A percentile compares a stretch with the other conserved stretches of the same genome.
Conservation (phyloP, 139 green algal genomes). For the Closterium sp. region DNA sequence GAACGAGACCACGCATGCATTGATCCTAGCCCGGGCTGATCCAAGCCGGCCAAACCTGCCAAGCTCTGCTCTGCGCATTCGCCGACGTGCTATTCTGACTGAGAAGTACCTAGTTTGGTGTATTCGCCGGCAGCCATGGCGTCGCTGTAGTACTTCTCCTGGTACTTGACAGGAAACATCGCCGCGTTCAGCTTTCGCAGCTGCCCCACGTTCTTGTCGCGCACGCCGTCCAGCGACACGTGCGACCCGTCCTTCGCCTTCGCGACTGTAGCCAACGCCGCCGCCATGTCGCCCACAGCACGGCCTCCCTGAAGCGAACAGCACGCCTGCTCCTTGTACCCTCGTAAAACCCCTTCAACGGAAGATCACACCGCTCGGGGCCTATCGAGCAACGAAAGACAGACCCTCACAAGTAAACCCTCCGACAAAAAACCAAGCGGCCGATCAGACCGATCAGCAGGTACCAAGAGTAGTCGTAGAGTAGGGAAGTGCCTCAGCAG, state of each 20-base stretch:
- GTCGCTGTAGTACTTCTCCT: slow-evolving; percentile 50
- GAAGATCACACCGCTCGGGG: neutral
- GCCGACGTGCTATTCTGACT: no score
- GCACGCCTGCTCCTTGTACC: neutral
- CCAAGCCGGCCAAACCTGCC: no score
- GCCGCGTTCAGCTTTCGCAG: slow-evolving; percentile 44
- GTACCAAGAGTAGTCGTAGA: no score
- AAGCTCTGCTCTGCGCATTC: no score
- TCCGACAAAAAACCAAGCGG: no score
- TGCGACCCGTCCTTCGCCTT: slow-evolving; percentile 6
- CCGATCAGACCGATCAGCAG: neutral
- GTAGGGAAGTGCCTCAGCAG: neutral
- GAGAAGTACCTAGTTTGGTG: slow-evolving; percentile 24
- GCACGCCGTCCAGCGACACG: slow-evolving; percentile 36
- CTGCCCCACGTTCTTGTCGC: slow-evolving; percentile 50
- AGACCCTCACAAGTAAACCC: no score
- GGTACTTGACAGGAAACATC: slow-evolving; percentile 53
- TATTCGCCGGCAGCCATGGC: slow-evolving; percentile 33
- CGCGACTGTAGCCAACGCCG: neutral
- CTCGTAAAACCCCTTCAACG: neutral
- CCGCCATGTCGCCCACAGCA: neutral
- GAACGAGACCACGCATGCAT: neutral
- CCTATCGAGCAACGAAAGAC: neutral
- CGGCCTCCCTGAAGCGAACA: neutral
- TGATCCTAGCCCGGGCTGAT: neutral